Evolutionary conservation across 192 early-diverging fungal species (phyloP).

Genomic region (Podila verticillata): DNA sequence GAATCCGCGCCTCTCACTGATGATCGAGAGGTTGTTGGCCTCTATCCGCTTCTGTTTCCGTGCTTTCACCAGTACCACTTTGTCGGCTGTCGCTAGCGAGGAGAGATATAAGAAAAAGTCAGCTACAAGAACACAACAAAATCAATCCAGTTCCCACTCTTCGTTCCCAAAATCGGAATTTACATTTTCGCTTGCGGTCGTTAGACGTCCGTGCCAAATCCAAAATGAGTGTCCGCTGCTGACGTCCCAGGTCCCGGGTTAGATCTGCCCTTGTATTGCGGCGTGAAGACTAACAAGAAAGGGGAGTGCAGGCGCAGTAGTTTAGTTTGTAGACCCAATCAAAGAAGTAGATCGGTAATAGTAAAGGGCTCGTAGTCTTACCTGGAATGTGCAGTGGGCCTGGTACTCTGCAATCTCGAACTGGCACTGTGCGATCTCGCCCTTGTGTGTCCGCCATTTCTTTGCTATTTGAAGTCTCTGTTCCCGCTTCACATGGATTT

Average conservation of each 20-base stretch:
- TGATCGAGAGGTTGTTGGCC: constrained; percentile 47
- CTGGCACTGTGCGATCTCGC: constrained; percentile 51
- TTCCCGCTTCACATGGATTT: constrained; percentile 61
- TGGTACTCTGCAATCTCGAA: constrained; percentile 63
- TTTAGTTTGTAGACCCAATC: no score
- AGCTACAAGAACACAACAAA: no score
- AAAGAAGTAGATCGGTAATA: no score
- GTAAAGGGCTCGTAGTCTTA: background rate
- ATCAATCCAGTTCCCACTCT: no score
- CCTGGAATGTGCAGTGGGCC: constrained; percentile 55
- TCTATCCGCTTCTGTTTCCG: constrained; percentile 49
- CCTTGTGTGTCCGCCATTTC: constrained; percentile 55
- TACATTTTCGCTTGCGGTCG: constrained; percentile 33
- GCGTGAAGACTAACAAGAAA: constrained; percentile 21
- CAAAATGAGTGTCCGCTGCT: constrained; percentile 25
- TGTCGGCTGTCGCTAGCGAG: constrained; percentile 15
- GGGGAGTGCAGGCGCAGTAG: no score
- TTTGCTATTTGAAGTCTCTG: constrained; percentile 52
- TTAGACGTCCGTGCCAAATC: constrained; percentile 20
- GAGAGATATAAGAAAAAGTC: no score
- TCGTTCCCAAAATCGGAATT: no score
- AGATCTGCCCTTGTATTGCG: constrained; percentile 20
- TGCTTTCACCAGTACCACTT: constrained; percentile 40
- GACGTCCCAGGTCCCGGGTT: constrained; percentile 14
- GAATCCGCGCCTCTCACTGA: constrained; percentile 56